Base-by-base conservation (phyloP, 2,329 filamentous ascomycete species). In the Penicillium crustosum region DNA sequence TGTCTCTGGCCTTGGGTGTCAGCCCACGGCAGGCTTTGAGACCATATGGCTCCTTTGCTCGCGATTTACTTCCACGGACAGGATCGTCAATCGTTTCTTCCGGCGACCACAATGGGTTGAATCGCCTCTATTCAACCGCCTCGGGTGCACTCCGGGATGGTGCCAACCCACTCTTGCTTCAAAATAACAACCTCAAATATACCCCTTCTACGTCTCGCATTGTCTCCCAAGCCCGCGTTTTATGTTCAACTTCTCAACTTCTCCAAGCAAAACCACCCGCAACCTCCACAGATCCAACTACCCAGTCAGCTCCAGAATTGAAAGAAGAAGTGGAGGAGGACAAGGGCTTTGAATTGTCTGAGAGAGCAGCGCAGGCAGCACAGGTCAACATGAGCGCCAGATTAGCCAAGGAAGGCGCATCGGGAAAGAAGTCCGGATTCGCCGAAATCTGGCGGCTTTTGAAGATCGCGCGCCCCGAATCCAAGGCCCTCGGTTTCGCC, bases 361-460 rank as follows among this genome's bases (percentile, higher is more conserved):
- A 96, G 72, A 93, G 89, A 75, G 94, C 93, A 35, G 85, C 88
- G 13, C 87, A 91, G 68, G 94, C 93, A 12, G 89, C 93, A 2
- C 89, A 97, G 70, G 82, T 99, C 66, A 96, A 99, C 72, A 80
- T 97, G 67, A 88, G 88, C 62, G 94, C 94, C 15, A 90, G 90
- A 64, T 80, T 99, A 49, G 91, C 90, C 45, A 96, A 93, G 72
- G 91, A 95, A 63, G 89, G 90, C 21, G 74, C 79, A 59, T 71
- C 75, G 43, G 73, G 79, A 42, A 78, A 81, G 59, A 75, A 77
- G 13, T 86, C 89, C 23, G 89, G 89, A 10, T 79, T 87, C 61
- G 79, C 79, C 13, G 94, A 99, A 76, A 86, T 97, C 66, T 90
- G 87, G 86, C 86, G 94, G 51, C 79, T 99, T 68, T 83, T 99